Base-by-base conservation (phyloP, 768 basidiomycete species). In the Hygrophorus russula region DNA sequence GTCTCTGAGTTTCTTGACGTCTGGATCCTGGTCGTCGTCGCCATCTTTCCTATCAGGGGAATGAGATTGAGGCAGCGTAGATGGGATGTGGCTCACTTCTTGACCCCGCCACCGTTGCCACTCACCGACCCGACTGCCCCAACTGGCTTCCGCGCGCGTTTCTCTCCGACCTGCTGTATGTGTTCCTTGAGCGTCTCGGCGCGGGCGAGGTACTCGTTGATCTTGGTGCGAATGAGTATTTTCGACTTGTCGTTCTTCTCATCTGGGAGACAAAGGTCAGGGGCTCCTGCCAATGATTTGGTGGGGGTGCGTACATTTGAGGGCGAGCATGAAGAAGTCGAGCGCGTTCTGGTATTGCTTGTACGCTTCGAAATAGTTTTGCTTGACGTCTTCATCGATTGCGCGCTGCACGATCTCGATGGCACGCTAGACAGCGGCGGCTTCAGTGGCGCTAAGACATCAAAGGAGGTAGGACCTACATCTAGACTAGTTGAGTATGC, bases 261-360 rank as follows among this genome's bases (percentile, higher is more conserved):
- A 56, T 89, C 85, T 88, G 57, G 3, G 39, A 19, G 28, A 8
- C 51, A 42, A 24, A 20, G 11, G 14, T 45, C 47, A 35, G 43
- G 39, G 7, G 20, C 15, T 44, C 2, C 14, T 15, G 17, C 36
- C 33, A 38, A 24, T 35, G 31, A 13, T 39, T 35, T 10, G 37
- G 28, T 17, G 12, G 24, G 30, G 7, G 5, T 35, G 63, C 78
- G 46, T 50, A 92, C 91, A 93, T 63, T 92, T 93, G 59, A 90
- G 70, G 7, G 93, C 92, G 51, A 97, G 85, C 86, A 97, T 90
- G 62, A 99, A 99, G 60, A 94, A 99, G 59, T 99, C 96, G 47
- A 98, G 74, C 1, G 89, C 74, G 71, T 97, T 94, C 69, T 85
- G 82, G 65, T 96, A 96, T 51, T 80, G 76, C 67, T 87, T 93